A percentile compares a stretch with the other conserved stretches of the same genome.
Conservation (phyloP, 2,329 filamentous ascomycete genomes). For the Aspergillus amoenus region DNA sequence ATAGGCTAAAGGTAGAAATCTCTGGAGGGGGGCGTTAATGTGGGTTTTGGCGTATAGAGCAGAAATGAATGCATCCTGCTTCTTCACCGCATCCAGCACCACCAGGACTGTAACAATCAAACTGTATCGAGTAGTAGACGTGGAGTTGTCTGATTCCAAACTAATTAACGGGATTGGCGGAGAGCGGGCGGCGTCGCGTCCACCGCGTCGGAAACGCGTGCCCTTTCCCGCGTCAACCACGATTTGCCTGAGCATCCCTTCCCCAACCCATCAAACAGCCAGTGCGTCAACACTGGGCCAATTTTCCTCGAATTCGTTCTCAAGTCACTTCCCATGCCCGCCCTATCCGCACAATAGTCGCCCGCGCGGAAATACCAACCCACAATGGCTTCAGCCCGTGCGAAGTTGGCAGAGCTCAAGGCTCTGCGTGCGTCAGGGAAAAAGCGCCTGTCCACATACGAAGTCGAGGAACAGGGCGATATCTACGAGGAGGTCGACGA, state of each 20-base stretch:
- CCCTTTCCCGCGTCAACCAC: slow-evolving; percentile 17
- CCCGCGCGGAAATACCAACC: background rate
- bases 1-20: background rate
- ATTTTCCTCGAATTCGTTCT: background rate
- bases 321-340: background rate
- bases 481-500: slow-evolving; percentile 97
- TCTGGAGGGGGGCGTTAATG: background rate
- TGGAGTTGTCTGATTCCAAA: slow-evolving; percentile 7
- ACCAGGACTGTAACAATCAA: background rate
- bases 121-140: background rate
- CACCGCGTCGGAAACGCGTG: slow-evolving; percentile 23
- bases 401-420: slow-evolving; percentile 67
- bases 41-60: background rate
- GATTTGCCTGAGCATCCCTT: slow-evolving; percentile 13
- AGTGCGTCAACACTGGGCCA: slow-evolving; percentile 7
- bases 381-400: slow-evolving; percentile 35
- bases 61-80: background rate
- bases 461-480: slow-evolving; percentile 78
- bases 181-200: slow-evolving; percentile 17
- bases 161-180: slow-evolving; percentile 24
- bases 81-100: background rate
- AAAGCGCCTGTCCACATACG: slow-evolving; percentile 83
- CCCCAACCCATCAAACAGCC: slow-evolving; percentile 10
- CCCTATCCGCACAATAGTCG: slow-evolving; percentile 1
- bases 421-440: slow-evolving; percentile 86